Conservation (phyloP, 495 filamentous ascomycete genomes). For the Penicillium simplicissimum region DNA sequence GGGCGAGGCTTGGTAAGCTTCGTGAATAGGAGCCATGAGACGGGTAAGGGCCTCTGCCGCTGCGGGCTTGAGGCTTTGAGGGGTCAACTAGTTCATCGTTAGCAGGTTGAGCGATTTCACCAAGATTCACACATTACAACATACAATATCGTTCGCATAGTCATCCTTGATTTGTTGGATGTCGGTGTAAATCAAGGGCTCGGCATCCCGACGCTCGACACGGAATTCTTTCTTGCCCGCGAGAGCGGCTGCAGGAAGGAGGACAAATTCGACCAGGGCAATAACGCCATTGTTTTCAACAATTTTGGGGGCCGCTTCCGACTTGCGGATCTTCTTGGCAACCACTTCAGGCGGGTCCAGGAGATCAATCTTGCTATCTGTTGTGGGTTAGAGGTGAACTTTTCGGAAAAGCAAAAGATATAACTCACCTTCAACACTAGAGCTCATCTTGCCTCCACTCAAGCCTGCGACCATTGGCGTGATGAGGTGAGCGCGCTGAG, state of each 20-base stretch:
- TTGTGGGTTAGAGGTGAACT: conserved; percentile 17
- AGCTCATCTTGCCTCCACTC: conserved; percentile 78
- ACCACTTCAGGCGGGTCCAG: conserved; percentile 74
- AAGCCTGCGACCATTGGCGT: conserved; percentile 90
- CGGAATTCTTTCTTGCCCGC: conserved; percentile 39
- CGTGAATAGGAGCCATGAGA: conserved; percentile 74
- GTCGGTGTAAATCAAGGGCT: conserved; percentile 73
- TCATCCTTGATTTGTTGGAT: conserved; percentile 73
- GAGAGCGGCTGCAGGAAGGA: conserved; percentile 66
- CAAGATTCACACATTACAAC: conserved; percentile 30
- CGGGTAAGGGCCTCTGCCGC: conserved; percentile 66
- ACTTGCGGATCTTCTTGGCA: conserved; percentile 79
- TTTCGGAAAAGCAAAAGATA: not conserved
- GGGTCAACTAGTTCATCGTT: conserved; percentile 62
- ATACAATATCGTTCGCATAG: conserved; percentile 76
- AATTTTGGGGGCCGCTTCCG: conserved; percentile 69
- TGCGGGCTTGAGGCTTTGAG: conserved; percentile 80
- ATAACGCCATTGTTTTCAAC: conserved; percentile 85
- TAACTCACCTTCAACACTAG: conserved; percentile 45
- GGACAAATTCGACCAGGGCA: conserved; percentile 77
- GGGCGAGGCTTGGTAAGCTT: conserved; percentile 61
- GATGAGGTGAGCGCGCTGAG: conserved; percentile 76
- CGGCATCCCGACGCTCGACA: conserved; percentile 47
- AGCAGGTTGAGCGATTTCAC: conserved; percentile 51
- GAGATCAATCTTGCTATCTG: conserved; percentile 75